Percentiles rank a stretch among this genome's conserved stretches.
These are phyloP conservation scores for Alnus rubra DNA, from an alignment of 306 rosid genomes.

Conservation along the genomic window DNA sequence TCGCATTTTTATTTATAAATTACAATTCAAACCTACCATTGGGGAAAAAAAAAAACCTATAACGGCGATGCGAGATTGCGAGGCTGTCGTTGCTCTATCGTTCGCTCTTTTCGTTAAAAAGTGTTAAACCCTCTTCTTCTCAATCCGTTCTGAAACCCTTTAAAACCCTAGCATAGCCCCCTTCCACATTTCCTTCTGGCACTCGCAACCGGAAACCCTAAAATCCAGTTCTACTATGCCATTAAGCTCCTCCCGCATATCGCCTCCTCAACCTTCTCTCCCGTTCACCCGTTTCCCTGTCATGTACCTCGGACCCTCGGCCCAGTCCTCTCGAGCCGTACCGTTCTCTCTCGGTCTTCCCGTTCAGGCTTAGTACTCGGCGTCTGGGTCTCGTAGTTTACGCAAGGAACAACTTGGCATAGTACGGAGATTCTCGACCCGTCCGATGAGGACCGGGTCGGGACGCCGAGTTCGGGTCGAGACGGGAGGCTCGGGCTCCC, in stretches of 20 bases:
- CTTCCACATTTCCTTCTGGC: not conserved
- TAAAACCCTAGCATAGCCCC: not conserved
- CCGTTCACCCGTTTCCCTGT: constrained; percentile 32
- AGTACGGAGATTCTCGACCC: constrained; percentile 42
- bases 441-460: constrained; percentile 31
- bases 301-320: constrained; percentile 42
- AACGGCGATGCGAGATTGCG: not conserved
- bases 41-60: not conserved
- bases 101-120: not conserved
- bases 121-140: too few species aligned
- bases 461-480: constrained; percentile 32
- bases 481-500: constrained; percentile 33
- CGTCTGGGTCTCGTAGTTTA: constrained; percentile 21
- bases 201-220: not conserved
- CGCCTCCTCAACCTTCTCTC: constrained; percentile 52
- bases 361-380: constrained; percentile 48
- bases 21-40: too few species aligned
- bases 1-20: too few species aligned
- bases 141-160: not conserved
- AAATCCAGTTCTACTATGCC: constrained; percentile 37
- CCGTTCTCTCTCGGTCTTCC: constrained; percentile 55
- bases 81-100: not conserved
- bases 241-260: constrained; percentile 58
- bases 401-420: constrained; percentile 27
- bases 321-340: constrained; percentile 27